phyloP scores from a whole-genome alignment of 2,329 filamentous ascomycete genomes.

The Thermomyces lanuginosus region DNA sequence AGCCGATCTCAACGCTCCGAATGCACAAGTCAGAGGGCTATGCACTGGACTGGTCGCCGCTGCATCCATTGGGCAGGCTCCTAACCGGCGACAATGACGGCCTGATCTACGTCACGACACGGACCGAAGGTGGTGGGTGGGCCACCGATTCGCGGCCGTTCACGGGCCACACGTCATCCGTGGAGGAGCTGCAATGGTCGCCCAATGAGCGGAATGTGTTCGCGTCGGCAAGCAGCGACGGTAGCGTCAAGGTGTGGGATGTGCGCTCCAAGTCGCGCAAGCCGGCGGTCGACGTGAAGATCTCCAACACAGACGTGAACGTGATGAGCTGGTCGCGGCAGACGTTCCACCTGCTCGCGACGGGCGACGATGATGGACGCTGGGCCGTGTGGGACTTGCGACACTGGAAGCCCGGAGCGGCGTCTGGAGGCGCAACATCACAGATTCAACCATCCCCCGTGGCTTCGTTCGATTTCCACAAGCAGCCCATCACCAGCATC shows the following conservation, averaged over 20 bases:
- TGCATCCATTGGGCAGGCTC: conserved; percentile 65
- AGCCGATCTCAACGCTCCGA: conserved; percentile 70
- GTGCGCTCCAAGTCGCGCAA: conserved; percentile 76
- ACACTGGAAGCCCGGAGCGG: conserved; percentile 63
- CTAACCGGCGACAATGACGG: conserved; percentile 85
- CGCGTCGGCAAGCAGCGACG: conserved; percentile 82
- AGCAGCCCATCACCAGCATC: conserved; percentile 85
- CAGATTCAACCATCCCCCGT: conserved; percentile 54
- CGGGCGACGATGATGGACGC: conserved; percentile 79
- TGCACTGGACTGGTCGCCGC: conserved; percentile 87
- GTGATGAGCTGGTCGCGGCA: conserved; percentile 89
- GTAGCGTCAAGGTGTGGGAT: conserved; percentile 92
- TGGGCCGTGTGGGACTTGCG: conserved; percentile 96
- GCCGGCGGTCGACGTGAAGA: conserved; percentile 72
- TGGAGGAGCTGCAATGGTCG: conserved; percentile 96
- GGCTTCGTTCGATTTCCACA: conserved; percentile 90
- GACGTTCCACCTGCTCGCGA: conserved; percentile 76
- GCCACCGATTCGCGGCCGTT: conserved; percentile 73
- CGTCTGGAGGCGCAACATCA: conserved; percentile 31
- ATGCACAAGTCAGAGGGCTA: conserved; percentile 92
- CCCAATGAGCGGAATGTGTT: conserved; percentile 88
- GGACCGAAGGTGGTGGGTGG: conserved; percentile 76
- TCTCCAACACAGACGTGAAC: conserved; percentile 77
- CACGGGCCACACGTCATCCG: conserved; percentile 64
- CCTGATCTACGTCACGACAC: conserved; percentile 72